Evolutionary conservation across 805 yeast species (phyloP).

Genomic region (Kuraishia ogatae): DNA sequence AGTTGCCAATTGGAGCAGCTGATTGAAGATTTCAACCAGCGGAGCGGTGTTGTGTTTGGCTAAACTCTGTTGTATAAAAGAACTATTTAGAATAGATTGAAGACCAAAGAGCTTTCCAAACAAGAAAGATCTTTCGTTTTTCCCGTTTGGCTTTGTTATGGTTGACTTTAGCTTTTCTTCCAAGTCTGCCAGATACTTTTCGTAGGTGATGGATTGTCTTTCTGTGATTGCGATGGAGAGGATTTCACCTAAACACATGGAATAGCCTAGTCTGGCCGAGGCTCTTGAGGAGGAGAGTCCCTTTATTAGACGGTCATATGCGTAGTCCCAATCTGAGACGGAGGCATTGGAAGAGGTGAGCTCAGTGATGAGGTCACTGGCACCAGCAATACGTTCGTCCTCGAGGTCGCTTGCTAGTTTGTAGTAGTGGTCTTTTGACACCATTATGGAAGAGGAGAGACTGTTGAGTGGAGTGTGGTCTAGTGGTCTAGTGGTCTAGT

Average conservation of each 20-base stretch:
- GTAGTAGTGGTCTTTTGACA: constrained; percentile 71
- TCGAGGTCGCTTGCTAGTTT: constrained; percentile 69
- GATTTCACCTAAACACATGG: constrained; percentile 77
- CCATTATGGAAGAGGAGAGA: constrained; percentile 37
- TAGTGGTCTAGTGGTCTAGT: no score
- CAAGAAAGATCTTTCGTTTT: constrained; percentile 67
- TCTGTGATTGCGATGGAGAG: constrained; percentile 23
- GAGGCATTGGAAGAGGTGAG: constrained; percentile 32
- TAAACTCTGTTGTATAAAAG: constrained; percentile 23
- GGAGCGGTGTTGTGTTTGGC: constrained; percentile 17
- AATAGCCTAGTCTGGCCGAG: constrained; percentile 79
- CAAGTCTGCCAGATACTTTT: constrained; percentile 26
- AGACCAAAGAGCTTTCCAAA: constrained; percentile 85
- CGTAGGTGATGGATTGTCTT: constrained; percentile 25
- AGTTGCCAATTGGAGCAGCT: constrained; percentile 47
- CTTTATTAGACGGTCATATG: constrained; percentile 65
- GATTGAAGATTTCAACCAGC: constrained; percentile 31
- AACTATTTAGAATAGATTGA: constrained; percentile 60
- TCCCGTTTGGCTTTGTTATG: constrained; percentile 51
- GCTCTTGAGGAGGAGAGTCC: constrained; percentile 81
- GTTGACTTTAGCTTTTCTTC: constrained; percentile 27
- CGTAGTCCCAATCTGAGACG: constrained; percentile 70
- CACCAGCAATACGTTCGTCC: constrained; percentile 64
- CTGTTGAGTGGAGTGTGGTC: background rate
- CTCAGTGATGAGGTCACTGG: constrained; percentile 55